These are phyloP conservation scores for Boletellus ananiceps DNA, from an alignment of 768 basidiomycete genomes.

Conservation along the genomic window DNA sequence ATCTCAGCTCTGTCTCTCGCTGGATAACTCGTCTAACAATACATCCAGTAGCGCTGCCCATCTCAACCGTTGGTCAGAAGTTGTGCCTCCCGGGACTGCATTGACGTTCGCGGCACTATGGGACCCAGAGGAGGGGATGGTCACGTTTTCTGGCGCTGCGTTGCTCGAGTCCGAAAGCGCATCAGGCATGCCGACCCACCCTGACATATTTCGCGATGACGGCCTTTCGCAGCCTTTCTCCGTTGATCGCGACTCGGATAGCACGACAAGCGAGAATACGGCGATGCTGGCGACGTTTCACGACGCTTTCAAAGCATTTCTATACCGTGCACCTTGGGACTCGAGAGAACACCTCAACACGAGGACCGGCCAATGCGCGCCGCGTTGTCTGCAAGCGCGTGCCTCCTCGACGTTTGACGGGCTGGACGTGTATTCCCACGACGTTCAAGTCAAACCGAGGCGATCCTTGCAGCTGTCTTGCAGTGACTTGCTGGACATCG, in stretches of 20 bases:
- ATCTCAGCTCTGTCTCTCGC: conserved; percentile 21
- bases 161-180: conserved; percentile 34
- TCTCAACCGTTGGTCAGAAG: conserved; percentile 50
- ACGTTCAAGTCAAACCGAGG: conserved; percentile 12
- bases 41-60: conserved; percentile 8
- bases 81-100: conserved; percentile 51
- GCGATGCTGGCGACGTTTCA: conserved; percentile 25
- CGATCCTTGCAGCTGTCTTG: conserved; percentile 20
- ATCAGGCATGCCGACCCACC: conserved; percentile 5
- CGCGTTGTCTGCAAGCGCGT: conserved; percentile 16
- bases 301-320: conserved; percentile 27
- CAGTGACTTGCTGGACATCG: conserved; percentile 20
- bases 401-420: conserved; percentile 31
- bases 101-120: conserved; percentile 58
- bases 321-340: conserved; percentile 20
- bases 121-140: conserved; percentile 54
- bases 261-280: conserved; percentile 16
- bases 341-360: conserved; percentile 18
- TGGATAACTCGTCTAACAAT: conserved; percentile 14
- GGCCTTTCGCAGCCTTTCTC: conserved; percentile 10
- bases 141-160: conserved; percentile 51
- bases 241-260: conserved; percentile 14
- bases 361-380: conserved; percentile 6
- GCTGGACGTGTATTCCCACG: conserved; percentile 29
- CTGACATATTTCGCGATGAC: conserved; percentile 18